Evolutionary conservation across 805 yeast species (phyloP).

Genomic region (Kockiozyma suomiensis): DNA sequence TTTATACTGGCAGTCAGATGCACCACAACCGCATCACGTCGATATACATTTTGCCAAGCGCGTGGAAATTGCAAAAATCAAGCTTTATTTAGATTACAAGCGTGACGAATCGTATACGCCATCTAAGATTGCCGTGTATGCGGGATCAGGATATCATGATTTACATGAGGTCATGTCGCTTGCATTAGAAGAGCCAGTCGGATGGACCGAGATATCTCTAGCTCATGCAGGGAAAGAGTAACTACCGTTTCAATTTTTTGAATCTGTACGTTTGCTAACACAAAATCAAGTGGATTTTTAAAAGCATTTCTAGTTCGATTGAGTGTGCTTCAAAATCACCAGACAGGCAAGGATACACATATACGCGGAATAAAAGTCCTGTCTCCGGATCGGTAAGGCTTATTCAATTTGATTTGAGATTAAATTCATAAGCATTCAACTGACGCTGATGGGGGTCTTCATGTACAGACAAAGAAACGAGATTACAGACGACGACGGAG

Average conservation of each 20-base stretch:
- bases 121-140: constrained; percentile 58
- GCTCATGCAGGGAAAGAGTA: constrained; percentile 54
- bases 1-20: constrained; percentile 94
- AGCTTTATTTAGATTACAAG: constrained; percentile 68
- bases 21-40: constrained; percentile 80
- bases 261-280: constrained; percentile 6
- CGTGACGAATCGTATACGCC: constrained; percentile 95
- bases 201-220: constrained; percentile 74
- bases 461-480: not conserved
- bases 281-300: constrained; percentile 49
- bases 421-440: no score
- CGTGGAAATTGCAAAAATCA: constrained; percentile 67
- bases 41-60: constrained; percentile 78
- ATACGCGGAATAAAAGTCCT: constrained; percentile 71
- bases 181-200: constrained; percentile 65
- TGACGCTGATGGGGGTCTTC: not conserved
- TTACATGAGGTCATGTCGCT: constrained; percentile 64
- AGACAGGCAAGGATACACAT: constrained; percentile 95
- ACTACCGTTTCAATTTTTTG: no score
- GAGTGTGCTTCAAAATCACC: constrained; percentile 75
- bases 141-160: constrained; percentile 82
- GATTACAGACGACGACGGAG: constrained; percentile 31
- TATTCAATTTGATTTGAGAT: constrained; percentile 21
- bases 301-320: constrained; percentile 69
- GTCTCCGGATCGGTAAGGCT: constrained; percentile 45